These are phyloP conservation scores for Calonectria multiphialidica DNA, from an alignment of 2,329 filamentous ascomycete genomes.

Conservation along the genomic window DNA sequence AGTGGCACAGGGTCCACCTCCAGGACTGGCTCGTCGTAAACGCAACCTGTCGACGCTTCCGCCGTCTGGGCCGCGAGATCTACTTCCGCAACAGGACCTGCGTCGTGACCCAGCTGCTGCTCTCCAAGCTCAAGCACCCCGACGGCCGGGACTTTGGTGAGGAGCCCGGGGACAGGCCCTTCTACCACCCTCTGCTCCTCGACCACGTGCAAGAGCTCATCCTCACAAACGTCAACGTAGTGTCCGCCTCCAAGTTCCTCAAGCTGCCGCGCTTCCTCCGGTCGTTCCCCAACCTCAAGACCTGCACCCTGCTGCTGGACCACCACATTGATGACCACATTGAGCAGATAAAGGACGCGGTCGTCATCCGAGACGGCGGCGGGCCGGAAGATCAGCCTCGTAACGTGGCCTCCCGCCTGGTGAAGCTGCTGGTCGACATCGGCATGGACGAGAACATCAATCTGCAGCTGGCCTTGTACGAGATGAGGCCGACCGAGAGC, in stretches of 20 bases:
- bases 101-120: background rate
- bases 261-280: background rate
- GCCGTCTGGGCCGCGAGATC: slow-evolving; percentile 1
- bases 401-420: background rate
- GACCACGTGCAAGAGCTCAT: slow-evolving; percentile 2
- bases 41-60: slow-evolving; percentile 2
- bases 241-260: slow-evolving; percentile 9
- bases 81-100: slow-evolving; percentile 8
- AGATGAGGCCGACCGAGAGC: background rate
- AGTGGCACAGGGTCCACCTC: slow-evolving; percentile 3
- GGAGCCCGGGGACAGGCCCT: background rate
- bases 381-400: background rate
- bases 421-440: background rate
- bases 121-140: background rate
- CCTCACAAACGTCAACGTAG: background rate
- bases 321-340: background rate
- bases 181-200: slow-evolving; percentile 6
- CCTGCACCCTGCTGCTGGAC: slow-evolving; percentile 1
- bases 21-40: slow-evolving; percentile 18
- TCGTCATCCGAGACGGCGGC: background rate
- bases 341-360: background rate
- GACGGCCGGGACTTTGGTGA: background rate
- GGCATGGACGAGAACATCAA: slow-evolving; percentile 7
- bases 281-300: slow-evolving; percentile 3
- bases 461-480: background rate